Evolutionary conservation across 345 rosid species (phyloP).

Genomic region (Citrus medica): DNA sequence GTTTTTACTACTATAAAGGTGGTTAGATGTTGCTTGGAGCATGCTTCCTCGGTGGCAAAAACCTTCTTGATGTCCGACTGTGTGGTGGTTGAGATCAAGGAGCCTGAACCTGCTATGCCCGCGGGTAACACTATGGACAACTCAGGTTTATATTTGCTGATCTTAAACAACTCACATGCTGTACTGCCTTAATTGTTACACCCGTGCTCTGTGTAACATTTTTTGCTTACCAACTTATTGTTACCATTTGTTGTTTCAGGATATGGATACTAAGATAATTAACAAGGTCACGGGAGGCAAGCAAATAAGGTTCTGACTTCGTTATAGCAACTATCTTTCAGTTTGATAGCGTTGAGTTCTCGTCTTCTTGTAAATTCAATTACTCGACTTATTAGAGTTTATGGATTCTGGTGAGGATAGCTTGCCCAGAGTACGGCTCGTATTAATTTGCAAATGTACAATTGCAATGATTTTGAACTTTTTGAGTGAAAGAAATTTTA

Average conservation of each 20-base stretch:
- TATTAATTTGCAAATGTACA: conserved; percentile 7
- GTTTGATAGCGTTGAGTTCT: not conserved
- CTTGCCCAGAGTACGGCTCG: conserved; percentile 12
- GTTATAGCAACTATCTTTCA: not conserved
- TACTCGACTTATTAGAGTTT: not conserved
- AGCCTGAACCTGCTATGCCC: conserved; percentile 69
- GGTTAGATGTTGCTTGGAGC: conserved; percentile 99
- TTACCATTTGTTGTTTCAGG: conserved; percentile 23
- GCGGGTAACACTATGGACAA: conserved; percentile 94
- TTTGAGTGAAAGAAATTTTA: not conserved
- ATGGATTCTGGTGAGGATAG: conserved; percentile 15
- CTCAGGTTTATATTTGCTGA: conserved; percentile 44
- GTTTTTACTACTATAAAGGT: conserved; percentile 40
- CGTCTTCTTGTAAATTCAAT: conserved; percentile 13
- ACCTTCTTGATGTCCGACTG: conserved; percentile 99
- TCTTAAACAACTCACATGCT: not conserved
- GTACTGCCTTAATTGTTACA: not conserved
- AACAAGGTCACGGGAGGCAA: not conserved
- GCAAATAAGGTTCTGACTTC: not conserved
- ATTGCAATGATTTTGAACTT: conserved; percentile 23
- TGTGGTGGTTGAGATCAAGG: conserved; percentile 97
- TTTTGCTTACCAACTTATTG: not conserved
- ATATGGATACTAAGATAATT: conserved; percentile 36
- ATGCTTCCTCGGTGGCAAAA: conserved; percentile 95
- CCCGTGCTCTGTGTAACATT: not conserved